Evolutionary conservation across 495 filamentous ascomycete species (phyloP).

Genomic region (Aspergillus cavernicola): DNA sequence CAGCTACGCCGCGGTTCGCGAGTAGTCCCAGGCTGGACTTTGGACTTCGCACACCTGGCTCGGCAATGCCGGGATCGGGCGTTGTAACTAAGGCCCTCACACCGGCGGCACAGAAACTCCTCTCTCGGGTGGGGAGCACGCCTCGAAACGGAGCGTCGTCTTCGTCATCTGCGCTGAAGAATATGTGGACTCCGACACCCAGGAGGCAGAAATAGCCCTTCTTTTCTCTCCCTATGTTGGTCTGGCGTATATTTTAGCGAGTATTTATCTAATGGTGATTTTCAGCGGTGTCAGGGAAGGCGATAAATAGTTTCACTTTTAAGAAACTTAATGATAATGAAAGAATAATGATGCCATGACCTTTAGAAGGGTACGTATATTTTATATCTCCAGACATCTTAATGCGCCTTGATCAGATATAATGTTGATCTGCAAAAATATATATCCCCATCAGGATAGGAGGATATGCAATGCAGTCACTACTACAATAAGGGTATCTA

Average conservation of each 20-base stretch:
- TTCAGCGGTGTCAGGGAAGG: too few relatives aligned
- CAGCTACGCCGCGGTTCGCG: slow-evolving; percentile 67
- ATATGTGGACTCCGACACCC: slow-evolving; percentile 57
- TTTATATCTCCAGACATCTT: too few relatives aligned
- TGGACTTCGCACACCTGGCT: slow-evolving; percentile 51
- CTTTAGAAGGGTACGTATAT: too few relatives aligned
- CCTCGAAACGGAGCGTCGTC: slow-evolving; percentile 29
- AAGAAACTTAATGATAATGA: too few relatives aligned
- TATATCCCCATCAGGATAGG: too few relatives aligned
- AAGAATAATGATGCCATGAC: too few relatives aligned
- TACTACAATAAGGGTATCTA: too few relatives aligned
- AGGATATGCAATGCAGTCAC: too few relatives aligned
- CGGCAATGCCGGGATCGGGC: slow-evolving; percentile 9
- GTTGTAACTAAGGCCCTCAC: slow-evolving; percentile 37
- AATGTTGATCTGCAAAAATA: too few relatives aligned
- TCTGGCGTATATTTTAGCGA: not conserved
- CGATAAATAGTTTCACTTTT: too few relatives aligned
- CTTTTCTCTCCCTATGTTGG: not conserved
- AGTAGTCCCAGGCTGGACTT: slow-evolving; percentile 65
- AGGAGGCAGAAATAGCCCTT: slow-evolving; percentile 27
- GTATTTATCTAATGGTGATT: not conserved
- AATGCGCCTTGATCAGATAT: too few relatives aligned
- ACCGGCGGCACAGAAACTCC: slow-evolving; percentile 77
- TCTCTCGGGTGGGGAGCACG: slow-evolving; percentile 60
- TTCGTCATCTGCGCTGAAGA: slow-evolving; percentile 44